Evolutionary conservation across 257 asterid species (phyloP), one percentile per base, ranked within the genome.

Genomic region (Jacaranda mimosifolia): DNA sequence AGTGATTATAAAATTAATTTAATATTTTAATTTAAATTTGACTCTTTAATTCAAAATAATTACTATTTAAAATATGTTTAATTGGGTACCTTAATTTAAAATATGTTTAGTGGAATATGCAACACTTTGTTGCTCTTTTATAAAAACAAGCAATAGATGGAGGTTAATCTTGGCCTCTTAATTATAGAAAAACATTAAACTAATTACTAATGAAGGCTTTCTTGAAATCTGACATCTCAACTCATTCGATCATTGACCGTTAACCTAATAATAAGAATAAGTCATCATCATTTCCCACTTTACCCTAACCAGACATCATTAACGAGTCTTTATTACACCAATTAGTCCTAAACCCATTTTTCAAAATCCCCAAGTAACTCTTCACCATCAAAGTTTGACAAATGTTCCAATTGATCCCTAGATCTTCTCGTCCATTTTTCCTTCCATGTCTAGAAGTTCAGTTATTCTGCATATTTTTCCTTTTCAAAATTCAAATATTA

Each of bases 241-340:
- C 82, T 71, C 77, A 77, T 55, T 38, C 72, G 73, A 72, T 72
- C 0, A 65, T 17, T 81, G 82, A 81, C 82, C 58, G 73, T 43
- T 72, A 68, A 73, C 82, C 85, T 72, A 77, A 77, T 74, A 6
- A 77, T 26, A 71, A 38, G 13, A 73, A 55, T 11, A 52, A 8
- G 19, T 72, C 71, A 63, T n/a, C 13, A 15, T 12, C 1, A 58
- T 53, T 43, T 68, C 70, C 45, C 15, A 11, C 3, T 9, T 60
- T 46, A 46, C 56, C 63, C 39, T 74, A 74, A 48, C 43, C 53
- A 21, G 49, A 42, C 63, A 14, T 62, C 46, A 53, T 67, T 67
- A 40, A 4, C 52, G 18, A 38, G 17, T 63, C n/a, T 13, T 76
- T 55, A 66, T 18, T 76, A 40, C 68, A 10, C n/a, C 39, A n/a